Evolutionary conservation across 2,329 filamentous ascomycete species (phyloP).

Genomic region (Thyridium curvatum): DNA sequence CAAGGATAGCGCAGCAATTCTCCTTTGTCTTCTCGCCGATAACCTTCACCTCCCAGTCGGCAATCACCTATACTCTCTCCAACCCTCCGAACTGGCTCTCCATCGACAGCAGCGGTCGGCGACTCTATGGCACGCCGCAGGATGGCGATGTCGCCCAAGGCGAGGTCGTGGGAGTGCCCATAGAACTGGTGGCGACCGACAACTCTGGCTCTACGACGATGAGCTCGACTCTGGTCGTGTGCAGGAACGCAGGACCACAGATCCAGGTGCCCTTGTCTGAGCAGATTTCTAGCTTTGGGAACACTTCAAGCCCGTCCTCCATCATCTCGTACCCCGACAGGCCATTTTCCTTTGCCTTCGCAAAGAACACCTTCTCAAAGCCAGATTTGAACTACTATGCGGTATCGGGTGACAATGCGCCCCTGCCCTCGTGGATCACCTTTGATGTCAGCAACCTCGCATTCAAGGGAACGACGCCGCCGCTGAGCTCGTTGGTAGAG

Average conservation of each 20-base stretch:
- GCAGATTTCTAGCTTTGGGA: slow-evolving; percentile 52
- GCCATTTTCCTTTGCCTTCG: slow-evolving; percentile 47
- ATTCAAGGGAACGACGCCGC: slow-evolving; percentile 67
- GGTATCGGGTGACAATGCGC: slow-evolving; percentile 69
- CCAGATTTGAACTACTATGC: slow-evolving; percentile 66
- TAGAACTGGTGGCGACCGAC: slow-evolving; percentile 67
- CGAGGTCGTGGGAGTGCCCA: slow-evolving; percentile 50
- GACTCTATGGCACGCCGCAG: slow-evolving; percentile 64
- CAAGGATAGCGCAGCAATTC: slow-evolving; percentile 61
- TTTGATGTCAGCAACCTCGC: slow-evolving; percentile 60
- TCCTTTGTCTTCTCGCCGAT: slow-evolving; percentile 64
- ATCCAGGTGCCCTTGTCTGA: slow-evolving; percentile 50
- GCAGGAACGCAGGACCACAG: slow-evolving; percentile 45
- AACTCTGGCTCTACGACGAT: slow-evolving; percentile 55
- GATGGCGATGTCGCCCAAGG: slow-evolving; percentile 38
- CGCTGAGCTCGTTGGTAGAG: slow-evolving; percentile 54
- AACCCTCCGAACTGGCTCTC: slow-evolving; percentile 68
- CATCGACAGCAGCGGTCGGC: slow-evolving; percentile 58
- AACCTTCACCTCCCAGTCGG: slow-evolving; percentile 61
- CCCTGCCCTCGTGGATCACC: slow-evolving; percentile 77
- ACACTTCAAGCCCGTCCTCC: slow-evolving; percentile 49
- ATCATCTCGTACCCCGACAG: slow-evolving; percentile 49
- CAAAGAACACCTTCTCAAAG: slow-evolving; percentile 56
- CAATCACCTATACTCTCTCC: slow-evolving; percentile 61
- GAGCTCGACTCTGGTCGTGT: slow-evolving; percentile 66